Conservation (phyloP, 2,329 filamentous ascomycete species). For the Penicillium glabrum region DNA sequence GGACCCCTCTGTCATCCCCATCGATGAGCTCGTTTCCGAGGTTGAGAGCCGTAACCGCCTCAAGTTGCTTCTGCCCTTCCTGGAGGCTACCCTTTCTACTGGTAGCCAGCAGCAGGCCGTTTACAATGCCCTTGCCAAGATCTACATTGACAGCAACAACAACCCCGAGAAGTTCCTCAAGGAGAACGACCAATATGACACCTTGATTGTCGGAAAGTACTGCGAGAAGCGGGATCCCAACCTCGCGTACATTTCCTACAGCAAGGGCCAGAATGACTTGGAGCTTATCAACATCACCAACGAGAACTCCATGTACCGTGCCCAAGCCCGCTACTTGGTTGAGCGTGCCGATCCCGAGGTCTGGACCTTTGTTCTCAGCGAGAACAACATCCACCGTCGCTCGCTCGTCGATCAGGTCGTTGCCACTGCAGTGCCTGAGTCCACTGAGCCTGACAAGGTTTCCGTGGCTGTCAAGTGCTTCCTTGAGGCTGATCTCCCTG, state of each 20-base stretch:
- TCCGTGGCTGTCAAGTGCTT: slow-evolving; percentile 92
- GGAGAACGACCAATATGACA: slow-evolving; percentile 96
- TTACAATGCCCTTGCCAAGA: slow-evolving; percentile 96
- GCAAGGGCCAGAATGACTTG: slow-evolving; percentile 94
- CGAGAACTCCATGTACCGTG: slow-evolving; percentile 99
- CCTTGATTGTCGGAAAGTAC: slow-evolving; percentile 90
- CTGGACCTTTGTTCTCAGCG: slow-evolving; percentile 90
- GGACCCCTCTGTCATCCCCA: slow-evolving; percentile 79
- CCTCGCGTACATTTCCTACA: slow-evolving; percentile 89
- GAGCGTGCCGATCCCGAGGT: slow-evolving; percentile 87
- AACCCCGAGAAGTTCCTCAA: slow-evolving; percentile 96
- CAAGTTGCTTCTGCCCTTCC: slow-evolving; percentile 92
- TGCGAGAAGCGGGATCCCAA: slow-evolving; percentile 98
- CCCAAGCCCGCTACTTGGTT: slow-evolving; percentile 92
- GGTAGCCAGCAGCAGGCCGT: slow-evolving; percentile 96
- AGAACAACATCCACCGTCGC: slow-evolving; percentile 92
- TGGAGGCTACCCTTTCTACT: slow-evolving; percentile 83
- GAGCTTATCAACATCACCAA: slow-evolving; percentile 98
- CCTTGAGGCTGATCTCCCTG: slow-evolving; percentile 84
- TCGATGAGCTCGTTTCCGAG: slow-evolving; percentile 89
- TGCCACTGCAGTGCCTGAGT: slow-evolving; percentile 90
- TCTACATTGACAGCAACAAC: slow-evolving; percentile 99
- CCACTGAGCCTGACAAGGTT: slow-evolving; percentile 89
- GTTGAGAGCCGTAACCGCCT: slow-evolving; percentile 95
- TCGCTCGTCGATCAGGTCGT: slow-evolving; percentile 96